Evolutionary conservation across 2,329 filamentous ascomycete species (phyloP), one percentile per base, ranked within the genome.

Genomic region (Zalaria sp.): DNA sequence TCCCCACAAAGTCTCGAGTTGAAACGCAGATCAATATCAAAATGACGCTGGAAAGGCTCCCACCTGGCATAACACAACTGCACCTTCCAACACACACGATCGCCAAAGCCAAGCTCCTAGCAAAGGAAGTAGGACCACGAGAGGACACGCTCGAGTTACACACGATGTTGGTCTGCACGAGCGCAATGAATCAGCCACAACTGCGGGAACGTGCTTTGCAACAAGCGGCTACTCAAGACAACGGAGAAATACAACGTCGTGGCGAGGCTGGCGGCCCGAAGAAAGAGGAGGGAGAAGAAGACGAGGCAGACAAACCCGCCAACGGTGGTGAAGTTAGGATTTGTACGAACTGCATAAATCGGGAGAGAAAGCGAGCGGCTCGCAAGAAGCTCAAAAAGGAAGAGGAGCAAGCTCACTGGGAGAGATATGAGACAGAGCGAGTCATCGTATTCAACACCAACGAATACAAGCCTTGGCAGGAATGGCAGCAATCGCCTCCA

Each of bases 251-350:
- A 40, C 57, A 61, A 40, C 41, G 46, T 18, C 65, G 71, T 42
- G 69, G 70, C 6, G 46, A 51, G 28, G 53, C 56, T n/a, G 57
- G 54, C 34, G 53, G 64, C 5, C 57, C 61, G 40, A 62, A 66
- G 41, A 58, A 59, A 46, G 59, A 54, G 56, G 50, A 56, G 10
- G 61, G 65, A 39, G 68, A 71, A 37, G 66, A 70, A 9, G 69
- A 73, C 27, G 74, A 78, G 18, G 80, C 83, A 38, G 75, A 79
- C 41, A 83, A 80, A 42, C 81, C 87, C 2, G 71, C 86, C 42
- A 88, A 93, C 52, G 91, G 91, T 35, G 91, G 85, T n/a, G 86
- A 94, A 52, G 86, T 98, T 11, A 79, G 81, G 51, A 96, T 96
- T 46, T 98, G 91, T 62, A 63, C 70, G 26, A 85, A 86, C n/a